phyloP scores from a whole-genome alignment of 352 stramenopile species.

The Phytophthora kernoviae region DNA sequence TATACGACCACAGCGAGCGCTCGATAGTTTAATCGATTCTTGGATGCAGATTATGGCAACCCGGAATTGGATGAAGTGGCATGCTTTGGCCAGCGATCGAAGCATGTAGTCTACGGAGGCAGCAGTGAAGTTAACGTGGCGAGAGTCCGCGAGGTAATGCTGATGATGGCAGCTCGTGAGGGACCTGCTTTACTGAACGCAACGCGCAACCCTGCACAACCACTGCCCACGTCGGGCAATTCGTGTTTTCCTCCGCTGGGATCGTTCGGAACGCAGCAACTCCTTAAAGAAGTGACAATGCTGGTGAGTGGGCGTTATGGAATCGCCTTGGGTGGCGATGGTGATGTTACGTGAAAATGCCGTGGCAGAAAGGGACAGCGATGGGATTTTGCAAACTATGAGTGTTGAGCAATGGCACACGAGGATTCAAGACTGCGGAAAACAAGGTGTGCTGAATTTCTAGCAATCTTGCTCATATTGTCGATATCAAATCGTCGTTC shows the following conservation, averaged over 20 bases:
- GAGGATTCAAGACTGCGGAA: background rate
- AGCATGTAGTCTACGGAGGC: slow-evolving; percentile 10
- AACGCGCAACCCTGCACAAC: slow-evolving; percentile 3
- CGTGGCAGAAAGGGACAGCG: too few species aligned
- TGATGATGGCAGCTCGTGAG: background rate
- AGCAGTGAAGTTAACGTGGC: slow-evolving; percentile 9
- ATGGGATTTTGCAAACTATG: background rate
- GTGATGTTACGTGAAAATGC: too few species aligned
- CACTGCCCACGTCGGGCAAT: slow-evolving; percentile 1
- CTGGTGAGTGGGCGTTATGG: too few species aligned
- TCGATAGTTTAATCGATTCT: slow-evolving; percentile 7
- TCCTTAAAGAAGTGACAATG: background rate
- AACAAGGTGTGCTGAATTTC: background rate
- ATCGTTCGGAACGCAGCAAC: slow-evolving; percentile 11
- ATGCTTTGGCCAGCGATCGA: slow-evolving; percentile 8
- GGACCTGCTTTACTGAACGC: slow-evolving; percentile 2
- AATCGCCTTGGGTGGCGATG: too few species aligned
- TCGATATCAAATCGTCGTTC: too few species aligned
- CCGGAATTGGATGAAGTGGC: slow-evolving; percentile 15
- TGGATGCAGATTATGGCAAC: background rate
- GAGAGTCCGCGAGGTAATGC: slow-evolving; percentile 4
- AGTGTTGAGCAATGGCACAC: background rate
- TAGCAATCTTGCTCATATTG: too few species aligned
- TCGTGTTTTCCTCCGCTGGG: slow-evolving; percentile 15
- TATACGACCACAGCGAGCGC: background rate